These are phyloP conservation scores for Mycocalia duriaeana DNA, from an alignment of 1,284 basidiomycete genomes.

Conservation along the genomic window DNA sequence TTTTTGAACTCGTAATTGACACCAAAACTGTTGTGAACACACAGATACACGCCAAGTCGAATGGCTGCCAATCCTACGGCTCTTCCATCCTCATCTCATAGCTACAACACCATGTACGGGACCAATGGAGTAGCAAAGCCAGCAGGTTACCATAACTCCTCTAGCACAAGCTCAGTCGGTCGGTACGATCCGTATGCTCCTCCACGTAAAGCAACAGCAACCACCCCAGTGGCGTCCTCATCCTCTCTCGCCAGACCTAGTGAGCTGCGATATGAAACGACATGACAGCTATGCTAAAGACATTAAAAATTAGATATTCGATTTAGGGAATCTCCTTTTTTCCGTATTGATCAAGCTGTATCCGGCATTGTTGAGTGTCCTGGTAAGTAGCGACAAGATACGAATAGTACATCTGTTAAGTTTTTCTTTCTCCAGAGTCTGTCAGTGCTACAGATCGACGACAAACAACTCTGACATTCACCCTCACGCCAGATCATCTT, in stretches of 20 bases:
- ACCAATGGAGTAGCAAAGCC: constrained; percentile 22
- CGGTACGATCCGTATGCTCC: constrained; percentile 65
- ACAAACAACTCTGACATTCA: constrained; percentile 56
- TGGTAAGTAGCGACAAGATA: constrained; percentile 65
- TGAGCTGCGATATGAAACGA: constrained; percentile 22
- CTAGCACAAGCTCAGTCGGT: constrained; percentile 24
- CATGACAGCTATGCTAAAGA: not conserved
- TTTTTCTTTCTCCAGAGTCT: constrained; percentile 52
- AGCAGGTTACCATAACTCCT: constrained; percentile 16
- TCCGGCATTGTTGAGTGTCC: constrained; percentile 67
- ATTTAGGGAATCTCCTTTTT: constrained; percentile 81
- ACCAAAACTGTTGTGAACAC: too few species aligned
- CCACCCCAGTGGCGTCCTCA: constrained; percentile 28
- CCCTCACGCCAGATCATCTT: constrained; percentile 58
- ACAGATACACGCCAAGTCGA: constrained; percentile 29
- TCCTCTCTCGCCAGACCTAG: constrained; percentile 25
- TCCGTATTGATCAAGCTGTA: constrained; percentile 59
- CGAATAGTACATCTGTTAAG: too few species aligned
- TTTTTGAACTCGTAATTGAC: too few species aligned
- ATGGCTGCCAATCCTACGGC: constrained; percentile 18
- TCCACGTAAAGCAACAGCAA: constrained; percentile 39
- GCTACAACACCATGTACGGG: constrained; percentile 20
- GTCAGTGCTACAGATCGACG: constrained; percentile 71
- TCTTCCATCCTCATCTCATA: constrained; percentile 18
- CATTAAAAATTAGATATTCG: constrained; percentile 46